Conservation (phyloP, 148 eudicot genomes). For the Chenopodium album region DNA sequence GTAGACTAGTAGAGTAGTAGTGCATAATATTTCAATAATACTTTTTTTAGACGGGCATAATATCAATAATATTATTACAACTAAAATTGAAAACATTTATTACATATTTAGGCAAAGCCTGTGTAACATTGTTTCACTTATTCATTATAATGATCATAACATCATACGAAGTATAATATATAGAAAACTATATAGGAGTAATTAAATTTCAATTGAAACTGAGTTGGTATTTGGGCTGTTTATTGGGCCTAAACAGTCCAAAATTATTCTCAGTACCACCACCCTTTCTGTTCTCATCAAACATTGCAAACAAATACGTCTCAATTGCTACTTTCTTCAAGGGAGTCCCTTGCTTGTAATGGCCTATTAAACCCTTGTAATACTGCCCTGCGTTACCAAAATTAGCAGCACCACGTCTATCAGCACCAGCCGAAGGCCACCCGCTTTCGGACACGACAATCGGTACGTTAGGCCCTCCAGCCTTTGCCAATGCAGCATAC, state of each 20-base stretch:
- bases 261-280: slow-evolving; percentile 32
- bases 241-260: slow-evolving; percentile 34
- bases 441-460: slow-evolving; percentile 53
- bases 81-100: too few species aligned
- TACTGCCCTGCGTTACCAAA: slow-evolving; percentile 25
- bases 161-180: too few species aligned
- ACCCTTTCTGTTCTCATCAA: slow-evolving; percentile 34
- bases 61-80: too few species aligned
- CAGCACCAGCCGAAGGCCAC: slow-evolving; percentile 26
- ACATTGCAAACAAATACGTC: slow-evolving; percentile 38
- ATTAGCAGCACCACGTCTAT: background rate
- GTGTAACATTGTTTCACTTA: too few species aligned
- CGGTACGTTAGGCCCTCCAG: slow-evolving; percentile 29
- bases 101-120: too few species aligned
- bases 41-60: too few species aligned
- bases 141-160: too few species aligned
- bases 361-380: slow-evolving; percentile 27
- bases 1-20: too few species aligned
- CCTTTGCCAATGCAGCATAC: slow-evolving; percentile 43
- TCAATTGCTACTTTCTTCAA: slow-evolving; percentile 25
- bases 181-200: too few species aligned
- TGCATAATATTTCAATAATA: too few species aligned
- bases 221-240: slow-evolving; percentile 30
- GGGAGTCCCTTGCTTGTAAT: slow-evolving; percentile 18
- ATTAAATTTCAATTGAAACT: slow-evolving; percentile 5